Base-by-base conservation (phyloP, 2,329 filamentous ascomycete genomes). In the Daldinia sp. region DNA sequence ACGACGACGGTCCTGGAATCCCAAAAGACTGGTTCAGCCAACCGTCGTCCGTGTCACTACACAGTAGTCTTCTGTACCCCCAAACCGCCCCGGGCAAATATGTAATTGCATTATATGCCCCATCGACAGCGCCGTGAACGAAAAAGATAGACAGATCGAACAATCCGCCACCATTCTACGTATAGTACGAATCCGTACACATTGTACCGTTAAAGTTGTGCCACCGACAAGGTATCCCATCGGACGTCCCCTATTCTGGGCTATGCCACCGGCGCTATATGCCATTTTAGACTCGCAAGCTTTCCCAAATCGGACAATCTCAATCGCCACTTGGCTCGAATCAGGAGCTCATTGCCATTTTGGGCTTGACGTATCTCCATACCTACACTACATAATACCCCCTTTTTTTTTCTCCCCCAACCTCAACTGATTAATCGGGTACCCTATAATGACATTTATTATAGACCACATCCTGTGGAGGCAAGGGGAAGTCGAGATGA, bases 321-420 rank as follows among this genome's bases (percentile, higher is more conserved):
- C 48, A 37, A 61, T 61, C 32, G 50, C 35, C 51, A 35, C 34
- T 21, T 50, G 41, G 58, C 45, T 56, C 49, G 48, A 59, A 55
- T 54, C 37, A 23, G 53, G 53, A 47, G 50, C 43, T 47, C 21
- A 58, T 43, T 64, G 35, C 62, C 58, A 6, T 47, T 64, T 61
- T 32, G n/a, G 58, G 57, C 39, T 34, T 61, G 52, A 53, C 48
- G 29, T 63, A 63, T 63, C 52, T 57, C 13, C 32, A 35, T 32
- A 11, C 17, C n/a, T 45, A 13, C 25, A 27, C 11, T n/a, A n/a
- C n/a, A n/a, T n/a, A n/a, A n/a, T n/a, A n/a, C 48, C 43, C 30
- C 11, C 37, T 25, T 51, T 27, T 10, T 35, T 23, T 27, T 25
- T 47, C n/a, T 32, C 47, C 47, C 47, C 47, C 25, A 55, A 57